These are phyloP conservation scores for Parsonsia alboflavescens DNA, from an alignment of 257 asterid genomes.

Conservation along the genomic window DNA sequence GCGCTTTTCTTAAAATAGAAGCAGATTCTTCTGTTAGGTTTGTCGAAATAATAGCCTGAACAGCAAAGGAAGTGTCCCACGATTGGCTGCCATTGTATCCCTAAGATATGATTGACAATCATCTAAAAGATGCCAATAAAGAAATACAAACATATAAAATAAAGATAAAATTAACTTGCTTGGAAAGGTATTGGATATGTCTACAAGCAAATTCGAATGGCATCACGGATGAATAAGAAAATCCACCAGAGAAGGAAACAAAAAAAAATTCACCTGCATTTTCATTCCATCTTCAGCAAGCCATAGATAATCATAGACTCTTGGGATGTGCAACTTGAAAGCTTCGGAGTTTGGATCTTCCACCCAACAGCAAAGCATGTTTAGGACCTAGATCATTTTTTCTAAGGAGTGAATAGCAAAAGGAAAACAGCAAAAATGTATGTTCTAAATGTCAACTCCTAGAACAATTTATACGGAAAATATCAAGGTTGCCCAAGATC, in stretches of 20 bases:
- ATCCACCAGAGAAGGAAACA: neutral
- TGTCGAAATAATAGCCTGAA: slow-evolving; percentile 83
- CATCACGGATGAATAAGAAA: neutral
- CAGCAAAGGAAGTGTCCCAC: slow-evolving; percentile 89
- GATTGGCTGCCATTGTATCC: slow-evolving; percentile 97
- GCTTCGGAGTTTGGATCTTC: slow-evolving; percentile 96
- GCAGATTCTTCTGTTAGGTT: slow-evolving; percentile 63
- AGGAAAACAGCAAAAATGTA: neutral
- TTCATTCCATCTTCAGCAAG: slow-evolving; percentile 99
- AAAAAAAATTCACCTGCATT: slow-evolving; percentile 63
- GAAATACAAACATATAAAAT: neutral
- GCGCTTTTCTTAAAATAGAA: slow-evolving; percentile 67
- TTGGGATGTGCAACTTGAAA: slow-evolving; percentile 93
- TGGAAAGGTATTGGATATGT: neutral
- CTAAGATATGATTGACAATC: slow-evolving; percentile 33
- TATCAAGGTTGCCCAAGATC: neutral
- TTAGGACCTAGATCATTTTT: slow-evolving; percentile 50
- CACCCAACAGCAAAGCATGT: slow-evolving; percentile 99
- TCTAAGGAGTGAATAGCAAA: neutral
- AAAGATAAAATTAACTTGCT: neutral
- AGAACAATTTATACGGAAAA: neutral
- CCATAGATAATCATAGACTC: slow-evolving; percentile 84
- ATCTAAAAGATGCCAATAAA: neutral
- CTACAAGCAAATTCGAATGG: neutral
- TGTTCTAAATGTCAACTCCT: slow-evolving; percentile 1